Evolutionary conservation across 1,139 yeast species (phyloP).

Genomic region (Pichia sp.): DNA sequence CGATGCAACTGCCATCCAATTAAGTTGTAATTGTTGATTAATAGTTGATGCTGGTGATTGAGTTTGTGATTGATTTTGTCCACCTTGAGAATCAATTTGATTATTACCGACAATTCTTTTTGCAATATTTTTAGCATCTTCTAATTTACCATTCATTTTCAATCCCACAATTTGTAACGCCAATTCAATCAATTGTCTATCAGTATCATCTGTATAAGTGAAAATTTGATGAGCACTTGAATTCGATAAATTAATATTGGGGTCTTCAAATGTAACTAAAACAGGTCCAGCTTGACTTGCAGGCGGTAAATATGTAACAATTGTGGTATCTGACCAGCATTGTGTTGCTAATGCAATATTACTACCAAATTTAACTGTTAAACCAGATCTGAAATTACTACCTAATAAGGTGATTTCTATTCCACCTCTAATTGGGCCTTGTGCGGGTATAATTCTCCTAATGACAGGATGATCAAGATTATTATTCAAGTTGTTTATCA

Average conservation of each 20-base stretch:
- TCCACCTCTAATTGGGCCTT: conserved; percentile 94
- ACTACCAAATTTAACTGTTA: conserved; percentile 80
- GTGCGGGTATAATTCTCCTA: conserved; percentile 86
- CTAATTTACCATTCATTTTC: conserved; percentile 89
- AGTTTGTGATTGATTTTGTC: conserved; percentile 4
- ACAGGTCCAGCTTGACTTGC: conserved; percentile 87
- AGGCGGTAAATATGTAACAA: conserved; percentile 90
- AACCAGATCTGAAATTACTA: conserved; percentile 74
- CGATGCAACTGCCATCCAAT: conserved; percentile 39
- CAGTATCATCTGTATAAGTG: conserved; percentile 89
- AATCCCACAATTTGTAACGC: conserved; percentile 92
- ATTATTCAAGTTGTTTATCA: not conserved
- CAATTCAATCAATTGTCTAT: conserved; percentile 81
- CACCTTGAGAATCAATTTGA: conserved; percentile 15
- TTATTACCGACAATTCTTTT: conserved; percentile 72
- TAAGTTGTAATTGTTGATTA: conserved; percentile 13
- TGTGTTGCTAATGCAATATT: conserved; percentile 81
- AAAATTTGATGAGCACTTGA: conserved; percentile 41
- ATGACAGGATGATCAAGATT: conserved; percentile 45
- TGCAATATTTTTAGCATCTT: conserved; percentile 88
- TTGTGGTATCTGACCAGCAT: conserved; percentile 93
- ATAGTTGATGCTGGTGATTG: conserved; percentile 21
- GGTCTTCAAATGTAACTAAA: conserved; percentile 61
- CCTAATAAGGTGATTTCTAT: conserved; percentile 89
- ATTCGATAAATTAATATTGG: conserved; percentile 15